Evolutionary conservation across 2,329 filamentous ascomycete genomes (phyloP), one percentile per base, ranked within the genome.

Genomic region (Chaetoscypha palmicola): DNA sequence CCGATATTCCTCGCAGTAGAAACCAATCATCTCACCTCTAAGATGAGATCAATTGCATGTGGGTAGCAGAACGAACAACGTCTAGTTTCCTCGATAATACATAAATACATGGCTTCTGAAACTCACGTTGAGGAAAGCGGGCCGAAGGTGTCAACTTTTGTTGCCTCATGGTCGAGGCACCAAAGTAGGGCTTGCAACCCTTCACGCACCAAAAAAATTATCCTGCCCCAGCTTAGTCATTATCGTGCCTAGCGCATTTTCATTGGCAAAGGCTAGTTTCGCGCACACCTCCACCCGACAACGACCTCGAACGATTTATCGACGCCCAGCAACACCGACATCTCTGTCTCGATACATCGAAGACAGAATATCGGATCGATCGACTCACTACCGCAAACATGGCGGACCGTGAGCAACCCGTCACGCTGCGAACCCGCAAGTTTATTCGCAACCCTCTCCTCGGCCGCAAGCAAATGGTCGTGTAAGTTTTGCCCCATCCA

Each of bases 361-460:
- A 56, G 58, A 50, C 59, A 59, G 58, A 56, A 45, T 51, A 41
- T 46, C 49, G 52, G 49, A 57, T 52, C 46, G 48, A 55, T 52
- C 50, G 41, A 47, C 43, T 39, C 9, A 38, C 51, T 41, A 71
- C 66, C 72, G 74, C 74, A 76, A 94, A 73, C 72, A 95, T 96
- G 91, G 86, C 90, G 74, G 86, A 90, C 74, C 72, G 73, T 67
- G 83, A 87, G 69, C 72, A 73, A 64, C 74, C 83, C 68, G 83
- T 89, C 69, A 89, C 84, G 66, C 75, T 90, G 76, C 82, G 92
- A 78, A 98, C 92, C 74, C 91, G 92, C 86, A 97, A 97, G 81
- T 98, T 98, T 86, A 94, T 97, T 77, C 88, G 90, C 79, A 98
- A 98, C 83, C 87, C 92, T 72, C 88, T 98, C 68, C 84, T 98